Conservation (phyloP, 164 flowering plant genomes). For the Liquidambar formosana region DNA sequence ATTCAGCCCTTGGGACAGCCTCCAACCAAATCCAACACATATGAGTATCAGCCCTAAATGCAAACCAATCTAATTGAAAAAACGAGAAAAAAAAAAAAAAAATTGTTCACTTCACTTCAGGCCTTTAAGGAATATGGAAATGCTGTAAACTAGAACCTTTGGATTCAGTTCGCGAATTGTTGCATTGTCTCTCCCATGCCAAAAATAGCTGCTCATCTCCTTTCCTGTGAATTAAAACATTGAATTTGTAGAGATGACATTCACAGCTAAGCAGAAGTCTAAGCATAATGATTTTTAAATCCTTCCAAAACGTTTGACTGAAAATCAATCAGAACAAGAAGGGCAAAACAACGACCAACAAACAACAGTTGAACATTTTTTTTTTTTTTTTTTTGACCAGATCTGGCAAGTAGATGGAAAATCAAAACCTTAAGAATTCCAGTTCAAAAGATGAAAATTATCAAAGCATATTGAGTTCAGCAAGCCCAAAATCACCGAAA, state of each 20-base stretch:
- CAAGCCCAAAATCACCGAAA: no score
- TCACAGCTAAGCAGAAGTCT: not conserved
- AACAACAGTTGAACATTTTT: no score
- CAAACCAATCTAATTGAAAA: not conserved
- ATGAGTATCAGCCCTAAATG: no score
- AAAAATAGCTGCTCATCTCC: slow-evolving; percentile 58
- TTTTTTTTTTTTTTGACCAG: no score
- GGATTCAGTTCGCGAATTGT: slow-evolving; percentile 85
- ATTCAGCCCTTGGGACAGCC: not conserved
- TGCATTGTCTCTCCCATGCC: slow-evolving; percentile 92
- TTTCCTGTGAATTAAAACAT: slow-evolving; percentile 51
- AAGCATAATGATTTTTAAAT: not conserved
- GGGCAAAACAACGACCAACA: no score
- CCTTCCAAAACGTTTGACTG: not conserved
- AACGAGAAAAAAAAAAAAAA: not conserved
- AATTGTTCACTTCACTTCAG: not conserved
- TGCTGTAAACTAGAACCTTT: slow-evolving; percentile 47
- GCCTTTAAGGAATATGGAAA: not conserved
- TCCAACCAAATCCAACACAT: no score
- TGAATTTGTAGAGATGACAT: not conserved
- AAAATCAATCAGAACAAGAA: no score
- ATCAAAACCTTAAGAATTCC: no score
- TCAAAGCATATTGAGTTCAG: no score
- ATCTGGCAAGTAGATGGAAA: no score
- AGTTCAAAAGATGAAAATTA: no score